These are phyloP conservation scores for Pseudonitzschia delicatissima DNA, from an alignment of 108 stramenopile genomes.

Conservation along the genomic window DNA sequence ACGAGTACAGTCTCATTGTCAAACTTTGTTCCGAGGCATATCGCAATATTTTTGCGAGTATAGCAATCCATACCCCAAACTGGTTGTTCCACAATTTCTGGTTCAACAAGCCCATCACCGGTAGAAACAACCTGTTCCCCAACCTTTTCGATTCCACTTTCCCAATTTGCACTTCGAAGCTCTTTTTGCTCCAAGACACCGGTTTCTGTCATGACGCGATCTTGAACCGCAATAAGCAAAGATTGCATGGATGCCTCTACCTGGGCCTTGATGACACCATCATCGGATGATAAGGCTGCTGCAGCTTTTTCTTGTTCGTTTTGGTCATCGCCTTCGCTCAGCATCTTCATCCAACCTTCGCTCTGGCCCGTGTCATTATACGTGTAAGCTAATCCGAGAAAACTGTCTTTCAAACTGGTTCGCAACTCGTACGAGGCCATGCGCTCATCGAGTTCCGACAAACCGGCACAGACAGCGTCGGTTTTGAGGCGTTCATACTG, in stretches of 20 bases:
- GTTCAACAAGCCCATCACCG: conserved; percentile 1
- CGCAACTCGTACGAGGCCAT: conserved; percentile 74
- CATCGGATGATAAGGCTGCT: conserved; percentile 65
- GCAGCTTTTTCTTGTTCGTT: conserved; percentile 50
- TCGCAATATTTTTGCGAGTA: conserved; percentile 70
- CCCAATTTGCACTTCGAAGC: conserved; percentile 75
- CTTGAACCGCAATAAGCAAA: conserved; percentile 74
- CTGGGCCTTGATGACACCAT: conserved; percentile 83
- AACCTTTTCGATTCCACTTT: conserved; percentile 25
- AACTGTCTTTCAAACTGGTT: conserved; percentile 70
- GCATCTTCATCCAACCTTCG: conserved; percentile 89
- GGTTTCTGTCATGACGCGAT: conserved; percentile 78
- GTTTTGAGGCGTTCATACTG: conserved; percentile 62
- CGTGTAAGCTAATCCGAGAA: conserved; percentile 76
- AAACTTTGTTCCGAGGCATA: conserved; percentile 66
- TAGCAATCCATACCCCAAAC: conserved; percentile 92
- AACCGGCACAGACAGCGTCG: conserved; percentile 75
- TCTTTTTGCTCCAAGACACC: conserved; percentile 73
- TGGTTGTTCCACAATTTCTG: conserved; percentile 80
- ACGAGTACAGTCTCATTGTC: conserved; percentile 48
- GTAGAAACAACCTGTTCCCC: conserved; percentile 16
- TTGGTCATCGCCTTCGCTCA: conserved; percentile 43
- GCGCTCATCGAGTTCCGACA: conserved; percentile 73
- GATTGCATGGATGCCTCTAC: conserved; percentile 63
- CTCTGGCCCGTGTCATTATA: conserved; percentile 80